A percentile compares a stretch with the other conserved stretches of the same genome.
These are phyloP conservation scores for Mycena galericulata DNA, from an alignment of 768 basidiomycete species.

Conservation along the genomic window DNA sequence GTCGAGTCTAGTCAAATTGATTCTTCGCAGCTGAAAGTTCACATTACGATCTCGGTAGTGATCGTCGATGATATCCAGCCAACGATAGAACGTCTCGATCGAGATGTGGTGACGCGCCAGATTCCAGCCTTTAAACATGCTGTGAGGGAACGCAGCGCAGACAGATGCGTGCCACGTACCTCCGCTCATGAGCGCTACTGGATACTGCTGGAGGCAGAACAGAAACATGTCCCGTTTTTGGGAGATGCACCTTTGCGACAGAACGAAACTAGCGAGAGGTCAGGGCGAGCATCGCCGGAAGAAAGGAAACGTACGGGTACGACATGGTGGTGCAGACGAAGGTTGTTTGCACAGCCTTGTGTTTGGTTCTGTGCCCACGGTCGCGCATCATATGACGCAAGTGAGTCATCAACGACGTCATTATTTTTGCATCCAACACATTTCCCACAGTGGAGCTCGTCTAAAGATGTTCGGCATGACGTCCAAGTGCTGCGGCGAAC, in stretches of 20 bases:
- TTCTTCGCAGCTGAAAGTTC: not conserved
- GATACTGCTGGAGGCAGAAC: not conserved
- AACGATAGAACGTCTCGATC: constrained; percentile 13
- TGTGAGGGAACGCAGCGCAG: not conserved
- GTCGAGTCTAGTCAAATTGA: not conserved
- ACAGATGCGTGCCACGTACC: not conserved
- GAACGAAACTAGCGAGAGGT: not conserved
- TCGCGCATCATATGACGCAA: too few relatives aligned
- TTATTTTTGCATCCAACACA: too few relatives aligned
- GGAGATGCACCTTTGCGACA: not conserved
- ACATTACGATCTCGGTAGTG: not conserved
- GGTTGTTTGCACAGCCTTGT: too few relatives aligned
- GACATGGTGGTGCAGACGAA: not conserved
- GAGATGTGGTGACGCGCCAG: not conserved
- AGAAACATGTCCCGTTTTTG: not conserved
- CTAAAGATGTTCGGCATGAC: too few relatives aligned
- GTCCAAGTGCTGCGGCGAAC: too few relatives aligned
- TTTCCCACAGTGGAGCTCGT: too few relatives aligned
- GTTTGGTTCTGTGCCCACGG: too few relatives aligned
- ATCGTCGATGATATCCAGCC: constrained; percentile 10
- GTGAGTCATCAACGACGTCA: too few relatives aligned
- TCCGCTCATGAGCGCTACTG: not conserved
- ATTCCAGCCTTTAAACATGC: not conserved
- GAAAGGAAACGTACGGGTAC: not conserved
- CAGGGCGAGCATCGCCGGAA: not conserved